phyloP scores from a whole-genome alignment of 345 rosid genomes.

The Gossypium thurberi region DNA sequence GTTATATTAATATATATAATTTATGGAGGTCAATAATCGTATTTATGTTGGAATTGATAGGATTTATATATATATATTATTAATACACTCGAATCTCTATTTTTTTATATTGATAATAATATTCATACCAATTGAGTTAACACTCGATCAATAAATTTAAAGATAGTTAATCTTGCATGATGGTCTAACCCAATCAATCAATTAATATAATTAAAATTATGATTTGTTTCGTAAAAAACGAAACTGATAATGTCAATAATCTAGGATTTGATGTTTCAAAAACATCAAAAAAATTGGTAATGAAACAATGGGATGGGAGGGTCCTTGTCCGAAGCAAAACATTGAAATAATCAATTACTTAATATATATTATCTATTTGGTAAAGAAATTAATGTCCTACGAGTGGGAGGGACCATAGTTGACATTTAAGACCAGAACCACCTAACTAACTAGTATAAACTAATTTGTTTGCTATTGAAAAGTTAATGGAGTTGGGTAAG shows the following conservation, averaged over 20 bases:
- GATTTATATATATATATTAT: not conserved
- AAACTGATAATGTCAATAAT: no score
- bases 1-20: not conserved
- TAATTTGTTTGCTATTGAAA: slow-evolving; percentile 2
- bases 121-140: no score
- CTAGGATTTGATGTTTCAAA: not conserved
- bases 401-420: slow-evolving; percentile 11
- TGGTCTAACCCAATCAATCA: not conserved
- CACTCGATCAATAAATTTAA: no score
- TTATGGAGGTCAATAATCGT: not conserved
- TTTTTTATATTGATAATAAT: fast-evolving
- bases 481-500: slow-evolving; percentile 22
- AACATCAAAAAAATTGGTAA: not conserved
- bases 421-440: slow-evolving; percentile 9
- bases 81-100: no score
- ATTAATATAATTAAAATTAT: not conserved
- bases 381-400: slow-evolving; percentile 6
- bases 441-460: slow-evolving; percentile 17
- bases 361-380: slow-evolving; percentile 2
- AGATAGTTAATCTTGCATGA: no score
- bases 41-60: not conserved
- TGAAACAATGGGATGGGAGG: not conserved
- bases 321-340: not conserved
- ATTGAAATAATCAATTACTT: not conserved
- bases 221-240: not conserved